These are phyloP conservation scores for Aureobasidium namibiae DNA, from an alignment of 2,329 filamentous ascomycete species.

Conservation along the genomic window DNA sequence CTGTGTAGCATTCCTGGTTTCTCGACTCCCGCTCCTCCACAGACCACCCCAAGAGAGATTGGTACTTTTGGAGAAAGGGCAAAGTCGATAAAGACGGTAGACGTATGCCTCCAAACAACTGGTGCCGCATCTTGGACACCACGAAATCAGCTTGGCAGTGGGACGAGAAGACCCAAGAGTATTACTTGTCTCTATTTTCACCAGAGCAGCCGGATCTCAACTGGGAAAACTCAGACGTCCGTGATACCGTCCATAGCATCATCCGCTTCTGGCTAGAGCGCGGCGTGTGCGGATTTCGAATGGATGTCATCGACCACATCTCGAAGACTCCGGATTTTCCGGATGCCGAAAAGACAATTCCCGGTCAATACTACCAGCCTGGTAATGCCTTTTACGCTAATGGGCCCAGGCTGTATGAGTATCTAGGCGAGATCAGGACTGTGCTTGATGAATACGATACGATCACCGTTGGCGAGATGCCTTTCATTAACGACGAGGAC, in stretches of 20 bases:
- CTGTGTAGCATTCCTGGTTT: constrained; percentile 49
- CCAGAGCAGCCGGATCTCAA: constrained; percentile 41
- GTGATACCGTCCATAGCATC: constrained; percentile 38
- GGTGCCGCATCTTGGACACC: constrained; percentile 31
- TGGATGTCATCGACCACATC: constrained; percentile 43
- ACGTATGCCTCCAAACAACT: constrained; percentile 52
- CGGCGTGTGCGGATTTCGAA: constrained; percentile 38
- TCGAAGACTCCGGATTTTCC: constrained; percentile 37
- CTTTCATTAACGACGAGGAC: constrained; percentile 39
- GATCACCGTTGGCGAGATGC: constrained; percentile 56
- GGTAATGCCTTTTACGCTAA: constrained; percentile 46
- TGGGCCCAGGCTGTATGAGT: constrained; percentile 51
- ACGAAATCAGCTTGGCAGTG: constrained; percentile 39
- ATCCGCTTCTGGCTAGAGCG: constrained; percentile 42
- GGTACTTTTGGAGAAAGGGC: constrained; percentile 58
- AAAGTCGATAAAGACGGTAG: constrained; percentile 46
- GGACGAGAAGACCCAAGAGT: constrained; percentile 39
- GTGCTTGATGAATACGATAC: constrained; percentile 49
- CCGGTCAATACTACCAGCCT: constrained; percentile 37
- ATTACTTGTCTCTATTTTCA: constrained; percentile 40
- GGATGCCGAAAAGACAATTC: constrained; percentile 34
- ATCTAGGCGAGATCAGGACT: constrained; percentile 44
- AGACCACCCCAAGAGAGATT: constrained; percentile 48
- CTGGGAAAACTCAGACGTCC: constrained; percentile 39
- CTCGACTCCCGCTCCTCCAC: constrained; percentile 44